A percentile compares a stretch with the other conserved stretches of the same genome.
Conservation (phyloP, 176 grass and related monocot species). For the Calamus simplicifolius region DNA sequence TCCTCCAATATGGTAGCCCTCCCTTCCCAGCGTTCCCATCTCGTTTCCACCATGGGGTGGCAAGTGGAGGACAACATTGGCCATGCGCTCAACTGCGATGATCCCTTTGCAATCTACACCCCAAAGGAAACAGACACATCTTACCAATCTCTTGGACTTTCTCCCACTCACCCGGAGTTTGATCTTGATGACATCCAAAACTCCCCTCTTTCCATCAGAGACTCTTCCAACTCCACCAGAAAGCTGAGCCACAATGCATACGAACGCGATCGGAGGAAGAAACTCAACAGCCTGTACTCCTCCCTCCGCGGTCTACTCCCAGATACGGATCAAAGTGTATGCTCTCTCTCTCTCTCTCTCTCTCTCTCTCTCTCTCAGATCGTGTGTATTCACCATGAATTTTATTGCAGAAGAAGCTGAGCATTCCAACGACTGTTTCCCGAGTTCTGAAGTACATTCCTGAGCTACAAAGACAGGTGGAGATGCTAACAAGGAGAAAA, state of each 20-base stretch:
- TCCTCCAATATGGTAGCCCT: constrained; percentile 2
- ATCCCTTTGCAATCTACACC: constrained; percentile 45
- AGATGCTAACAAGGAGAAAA: constrained; percentile 44
- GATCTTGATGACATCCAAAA: constrained; percentile 30
- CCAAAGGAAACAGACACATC: constrained; percentile 37
- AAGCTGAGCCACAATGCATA: constrained; percentile 89
- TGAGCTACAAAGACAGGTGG: constrained; percentile 62
- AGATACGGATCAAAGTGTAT: constrained; percentile 50
- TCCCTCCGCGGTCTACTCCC: constrained; percentile 64
- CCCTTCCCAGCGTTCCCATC: not conserved
- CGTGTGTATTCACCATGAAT: not conserved
- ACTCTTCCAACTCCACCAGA: constrained; percentile 31
- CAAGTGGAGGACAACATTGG: not conserved
- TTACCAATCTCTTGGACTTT: constrained; percentile 32
- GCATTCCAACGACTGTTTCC: constrained; percentile 65
- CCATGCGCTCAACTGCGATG: constrained; percentile 18
- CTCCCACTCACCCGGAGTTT: constrained; percentile 19
- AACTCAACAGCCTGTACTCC: constrained; percentile 77
- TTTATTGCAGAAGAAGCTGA: constrained; percentile 63
- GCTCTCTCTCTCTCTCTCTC: not conserved
- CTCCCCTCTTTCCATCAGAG: constrained; percentile 7
- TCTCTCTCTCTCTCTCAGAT: not conserved
- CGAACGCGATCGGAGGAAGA: constrained; percentile 82
- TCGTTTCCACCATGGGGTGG: constrained; percentile 1
- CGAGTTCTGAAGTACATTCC: constrained; percentile 75